Conservation (phyloP, 2,329 filamentous ascomycete species). For the Diaporthe citriasiana region DNA sequence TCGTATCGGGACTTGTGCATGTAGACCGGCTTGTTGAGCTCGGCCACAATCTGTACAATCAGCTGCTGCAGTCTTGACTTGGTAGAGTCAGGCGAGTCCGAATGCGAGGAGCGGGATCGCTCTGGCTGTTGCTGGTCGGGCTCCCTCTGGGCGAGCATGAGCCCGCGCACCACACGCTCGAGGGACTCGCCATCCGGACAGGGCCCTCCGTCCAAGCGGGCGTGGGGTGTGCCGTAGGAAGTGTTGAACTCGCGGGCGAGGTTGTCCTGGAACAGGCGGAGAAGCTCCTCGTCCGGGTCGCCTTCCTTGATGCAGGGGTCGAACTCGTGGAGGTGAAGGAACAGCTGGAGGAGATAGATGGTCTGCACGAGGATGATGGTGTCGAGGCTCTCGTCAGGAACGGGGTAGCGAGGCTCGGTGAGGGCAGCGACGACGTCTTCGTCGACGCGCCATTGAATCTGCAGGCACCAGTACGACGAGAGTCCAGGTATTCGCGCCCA, state of each 20-base stretch:
- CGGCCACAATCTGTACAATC: constrained; percentile 26
- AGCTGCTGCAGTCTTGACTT: constrained; percentile 36
- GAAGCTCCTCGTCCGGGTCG: constrained; percentile 39
- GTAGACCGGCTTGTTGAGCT: constrained; percentile 38
- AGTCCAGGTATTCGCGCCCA: constrained; percentile 42
- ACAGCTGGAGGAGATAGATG: constrained; percentile 42
- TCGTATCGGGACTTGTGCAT: constrained; percentile 38
- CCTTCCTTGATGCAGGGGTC: constrained; percentile 38
- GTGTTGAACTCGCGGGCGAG: constrained; percentile 41
- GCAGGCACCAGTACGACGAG: constrained; percentile 41
- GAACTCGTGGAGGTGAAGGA: constrained; percentile 42
- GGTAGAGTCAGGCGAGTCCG: constrained; percentile 15
- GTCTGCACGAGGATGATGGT: constrained; percentile 43
- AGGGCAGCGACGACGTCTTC: constrained; percentile 42
- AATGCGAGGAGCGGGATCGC: constrained; percentile 16
- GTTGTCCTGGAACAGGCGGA: constrained; percentile 41
- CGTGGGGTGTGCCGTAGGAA: constrained; percentile 19
- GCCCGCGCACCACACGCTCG: constrained; percentile 40
- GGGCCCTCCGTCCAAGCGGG: constrained; percentile 30
- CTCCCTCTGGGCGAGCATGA: constrained; percentile 38
- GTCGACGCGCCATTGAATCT: constrained; percentile 43
- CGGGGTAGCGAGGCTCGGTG: constrained; percentile 41
- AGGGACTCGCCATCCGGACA: constrained; percentile 41
- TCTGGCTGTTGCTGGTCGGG: constrained; percentile 19
- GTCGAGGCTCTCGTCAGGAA: constrained; percentile 39